phyloP scores from a whole-genome alignment of 2,329 filamentous ascomycete genomes.

The Cladophialophora yegresii region DNA sequence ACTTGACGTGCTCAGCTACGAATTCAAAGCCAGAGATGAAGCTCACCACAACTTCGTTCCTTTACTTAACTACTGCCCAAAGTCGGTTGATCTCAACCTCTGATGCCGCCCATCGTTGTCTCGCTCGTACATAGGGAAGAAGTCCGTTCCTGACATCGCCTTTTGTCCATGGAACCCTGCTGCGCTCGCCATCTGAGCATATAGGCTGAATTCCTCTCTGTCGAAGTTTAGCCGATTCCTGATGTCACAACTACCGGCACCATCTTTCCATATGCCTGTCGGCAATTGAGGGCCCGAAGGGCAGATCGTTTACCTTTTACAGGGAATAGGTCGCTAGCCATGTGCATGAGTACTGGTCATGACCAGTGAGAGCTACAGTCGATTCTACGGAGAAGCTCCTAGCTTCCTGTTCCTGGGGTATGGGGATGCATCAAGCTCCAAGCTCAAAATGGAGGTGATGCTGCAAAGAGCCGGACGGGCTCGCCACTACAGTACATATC shows the following conservation, averaged over 20 bases:
- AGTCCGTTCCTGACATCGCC: neutral
- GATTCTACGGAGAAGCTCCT: constrained; percentile 14
- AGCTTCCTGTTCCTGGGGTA: constrained; percentile 13
- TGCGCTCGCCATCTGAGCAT: neutral
- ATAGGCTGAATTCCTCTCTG: constrained; percentile 24
- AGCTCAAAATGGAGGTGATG: neutral
- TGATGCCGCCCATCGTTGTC: neutral
- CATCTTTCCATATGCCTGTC: constrained; percentile 16
- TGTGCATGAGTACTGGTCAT: no score
- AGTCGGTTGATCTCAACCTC: neutral
- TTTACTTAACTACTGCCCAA: neutral
- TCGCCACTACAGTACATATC: neutral
- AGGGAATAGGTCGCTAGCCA: constrained; percentile 1
- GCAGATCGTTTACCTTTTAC: constrained; percentile 16
- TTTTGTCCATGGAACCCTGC: neutral
- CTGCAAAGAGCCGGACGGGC: constrained; percentile 4
- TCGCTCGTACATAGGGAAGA: constrained; percentile 1
- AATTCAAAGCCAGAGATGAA: neutral
- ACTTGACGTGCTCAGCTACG: neutral
- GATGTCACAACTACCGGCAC: constrained; percentile 12
- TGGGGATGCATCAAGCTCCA: constrained; percentile 8
- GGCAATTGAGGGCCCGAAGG: constrained; percentile 19
- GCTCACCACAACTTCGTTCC: neutral
- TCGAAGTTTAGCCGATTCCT: constrained; percentile 26
- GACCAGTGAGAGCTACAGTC: constrained; percentile 11